These are phyloP conservation scores for Penicillium sp. DNA, from an alignment of 2,329 filamentous ascomycete species.

Conservation along the genomic window DNA sequence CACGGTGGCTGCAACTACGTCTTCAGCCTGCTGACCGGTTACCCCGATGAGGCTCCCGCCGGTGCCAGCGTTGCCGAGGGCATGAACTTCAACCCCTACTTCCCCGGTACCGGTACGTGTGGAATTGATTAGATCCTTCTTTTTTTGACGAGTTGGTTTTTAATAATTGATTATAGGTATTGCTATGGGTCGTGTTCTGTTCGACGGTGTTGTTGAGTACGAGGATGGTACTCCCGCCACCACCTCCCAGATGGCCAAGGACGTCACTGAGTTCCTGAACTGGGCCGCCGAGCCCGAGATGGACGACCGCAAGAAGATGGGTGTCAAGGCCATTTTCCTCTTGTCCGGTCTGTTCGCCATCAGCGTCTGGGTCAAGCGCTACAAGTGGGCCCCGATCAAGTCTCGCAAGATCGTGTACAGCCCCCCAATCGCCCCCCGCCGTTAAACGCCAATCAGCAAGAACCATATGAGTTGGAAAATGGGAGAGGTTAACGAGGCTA, in stretches of 20 bases:
- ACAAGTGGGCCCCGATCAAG: conserved; percentile 98
- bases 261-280: conserved; percentile 98
- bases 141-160: not conserved
- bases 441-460: conserved; percentile 30
- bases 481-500: conserved; percentile 27
- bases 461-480: conserved; percentile 33
- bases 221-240: conserved; percentile 93
- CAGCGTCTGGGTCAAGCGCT: conserved; percentile 97
- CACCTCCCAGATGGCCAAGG: conserved; percentile 99
- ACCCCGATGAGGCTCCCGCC: conserved; percentile 92
- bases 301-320: conserved; percentile 99
- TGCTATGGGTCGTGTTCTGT: conserved; percentile 97
- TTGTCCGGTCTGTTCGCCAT: conserved; percentile 76
- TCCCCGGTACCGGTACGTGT: conserved; percentile 81
- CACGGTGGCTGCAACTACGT: conserved; percentile 99
- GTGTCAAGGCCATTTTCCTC: conserved; percentile 89
- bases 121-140: not conserved
- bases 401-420: conserved; percentile 89
- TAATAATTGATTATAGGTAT: conserved; percentile 54
- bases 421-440: conserved; percentile 57
- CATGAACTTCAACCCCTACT: conserved; percentile 99
- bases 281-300: conserved; percentile 99
- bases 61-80: conserved; percentile 81
- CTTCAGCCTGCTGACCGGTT: conserved; percentile 94
- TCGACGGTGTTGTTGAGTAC: conserved; percentile 96